Percentiles rank a stretch among this genome's conserved stretches.
Evolutionary conservation across 352 stramenopile species (phyloP).

Genomic region (Phytophthora tentaculata): DNA sequence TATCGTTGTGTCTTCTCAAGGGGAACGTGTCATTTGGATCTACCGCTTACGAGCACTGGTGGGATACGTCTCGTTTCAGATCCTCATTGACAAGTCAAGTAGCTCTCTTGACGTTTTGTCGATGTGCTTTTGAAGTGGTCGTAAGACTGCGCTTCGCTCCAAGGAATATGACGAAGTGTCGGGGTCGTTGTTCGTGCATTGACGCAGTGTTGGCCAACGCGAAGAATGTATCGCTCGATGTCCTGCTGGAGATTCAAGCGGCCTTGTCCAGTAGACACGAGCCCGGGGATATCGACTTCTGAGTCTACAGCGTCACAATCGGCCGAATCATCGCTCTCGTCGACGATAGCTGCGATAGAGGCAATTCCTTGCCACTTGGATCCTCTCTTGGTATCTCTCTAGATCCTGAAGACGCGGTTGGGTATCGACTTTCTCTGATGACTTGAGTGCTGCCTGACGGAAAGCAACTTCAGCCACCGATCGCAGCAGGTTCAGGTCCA

Average conservation of each 20-base stretch:
- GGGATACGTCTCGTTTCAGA: too few relatives aligned
- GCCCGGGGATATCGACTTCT: conserved; percentile 5
- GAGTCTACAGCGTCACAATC: neutral
- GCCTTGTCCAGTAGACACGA: conserved; percentile 10
- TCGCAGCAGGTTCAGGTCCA: conserved; percentile 15
- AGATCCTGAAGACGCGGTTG: conserved; percentile 2
- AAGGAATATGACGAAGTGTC: conserved; percentile 1
- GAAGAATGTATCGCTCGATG: conserved; percentile 16
- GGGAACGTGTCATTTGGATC: neutral
- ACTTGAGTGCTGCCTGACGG: conserved; percentile 1
- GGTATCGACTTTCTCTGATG: neutral
- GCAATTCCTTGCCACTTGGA: conserved; percentile 14
- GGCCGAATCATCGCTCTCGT: neutral
- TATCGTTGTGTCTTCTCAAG: too few relatives aligned
- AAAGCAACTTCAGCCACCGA: conserved; percentile 16
- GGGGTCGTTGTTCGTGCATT: neutral
- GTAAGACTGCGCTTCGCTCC: conserved; percentile 1
- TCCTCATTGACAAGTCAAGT: conserved; percentile 1
- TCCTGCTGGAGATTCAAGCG: conserved; percentile 8
- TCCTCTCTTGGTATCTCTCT: conserved; percentile 3
- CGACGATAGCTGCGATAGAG: conserved; percentile 9
- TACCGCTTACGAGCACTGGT: too few relatives aligned
- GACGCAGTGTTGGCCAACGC: conserved; percentile 7
- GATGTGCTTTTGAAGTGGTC: conserved; percentile 10
- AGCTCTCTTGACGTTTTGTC: conserved; percentile 5